Percentiles rank a stretch among this genome's conserved stretches.
These are phyloP conservation scores for Aspergillus sp. DNA, from an alignment of 2,329 filamentous ascomycete species.

Conservation along the genomic window DNA sequence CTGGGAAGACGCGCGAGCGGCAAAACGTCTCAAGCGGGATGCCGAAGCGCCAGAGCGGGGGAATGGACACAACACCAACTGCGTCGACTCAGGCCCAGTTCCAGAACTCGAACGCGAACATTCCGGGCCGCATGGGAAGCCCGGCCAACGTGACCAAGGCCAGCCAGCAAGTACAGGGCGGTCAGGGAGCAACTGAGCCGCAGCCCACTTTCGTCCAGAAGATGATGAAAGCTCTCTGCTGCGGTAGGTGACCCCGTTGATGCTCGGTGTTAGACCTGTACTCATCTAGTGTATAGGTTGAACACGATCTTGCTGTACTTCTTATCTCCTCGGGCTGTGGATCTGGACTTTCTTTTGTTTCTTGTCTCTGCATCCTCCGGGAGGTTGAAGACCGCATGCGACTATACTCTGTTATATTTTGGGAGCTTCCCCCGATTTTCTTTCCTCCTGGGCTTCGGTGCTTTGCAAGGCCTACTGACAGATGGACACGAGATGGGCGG, in stretches of 20 bases:
- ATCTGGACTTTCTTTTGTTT: constrained; percentile 18
- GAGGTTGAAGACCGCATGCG: constrained; percentile 17
- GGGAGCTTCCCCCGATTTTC: constrained; percentile 10
- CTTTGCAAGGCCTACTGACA: constrained; percentile 16
- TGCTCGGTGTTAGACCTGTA: constrained; percentile 16
- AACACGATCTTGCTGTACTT: constrained; percentile 14
- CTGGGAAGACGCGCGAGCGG: constrained; percentile 68
- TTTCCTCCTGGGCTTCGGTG: constrained; percentile 10
- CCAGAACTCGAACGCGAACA: constrained; percentile 89
- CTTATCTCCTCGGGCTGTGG: constrained; percentile 20
- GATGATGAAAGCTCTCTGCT: constrained; percentile 89
- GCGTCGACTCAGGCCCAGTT: constrained; percentile 94
- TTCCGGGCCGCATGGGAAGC: constrained; percentile 61
- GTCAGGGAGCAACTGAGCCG: constrained; percentile 61
- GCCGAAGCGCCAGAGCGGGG: constrained; percentile 69
- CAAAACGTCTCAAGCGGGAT: constrained; percentile 74
- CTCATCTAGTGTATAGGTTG: constrained; percentile 28
- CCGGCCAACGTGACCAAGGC: constrained; percentile 58
- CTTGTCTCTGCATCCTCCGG: constrained; percentile 13
- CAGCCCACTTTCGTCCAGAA: constrained; percentile 85
- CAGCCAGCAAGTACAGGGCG: constrained; percentile 53
- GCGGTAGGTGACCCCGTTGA: constrained; percentile 55
- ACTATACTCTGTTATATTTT: constrained; percentile 16
- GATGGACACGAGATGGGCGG: constrained; percentile 15
- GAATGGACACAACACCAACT: constrained; percentile 73